Evolutionary conservation across 345 rosid species (phyloP).

Genomic region (Brassica cretica): DNA sequence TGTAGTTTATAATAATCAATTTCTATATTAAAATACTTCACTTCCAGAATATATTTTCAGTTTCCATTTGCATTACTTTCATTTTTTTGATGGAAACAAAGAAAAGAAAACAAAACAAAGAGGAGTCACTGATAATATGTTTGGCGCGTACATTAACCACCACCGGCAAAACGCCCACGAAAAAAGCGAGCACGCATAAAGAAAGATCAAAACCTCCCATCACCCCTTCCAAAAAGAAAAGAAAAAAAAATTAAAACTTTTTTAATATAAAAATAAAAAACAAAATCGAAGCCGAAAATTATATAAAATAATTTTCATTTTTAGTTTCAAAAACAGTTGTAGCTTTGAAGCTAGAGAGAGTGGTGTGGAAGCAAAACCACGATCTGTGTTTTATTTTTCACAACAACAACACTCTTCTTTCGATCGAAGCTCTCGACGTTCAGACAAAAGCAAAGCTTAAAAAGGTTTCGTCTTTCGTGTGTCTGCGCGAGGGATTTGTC

Average conservation of each 20-base stretch:
- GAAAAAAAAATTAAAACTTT: not conserved
- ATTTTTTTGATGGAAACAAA: not conserved
- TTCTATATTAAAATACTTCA: too few relatives aligned
- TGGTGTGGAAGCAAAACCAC: conserved; percentile 34
- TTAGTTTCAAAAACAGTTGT: conserved; percentile 16
- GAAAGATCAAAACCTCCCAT: conserved; percentile 53
- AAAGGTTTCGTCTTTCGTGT: conserved; percentile 7
- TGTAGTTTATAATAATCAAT: not conserved
- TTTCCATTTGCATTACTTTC: not conserved
- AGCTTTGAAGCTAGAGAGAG: conserved; percentile 34
- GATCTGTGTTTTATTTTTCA: conserved; percentile 2
- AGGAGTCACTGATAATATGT: conserved; percentile 21
- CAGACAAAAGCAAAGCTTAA: conserved; percentile 2
- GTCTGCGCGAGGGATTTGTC: conserved; percentile 17
- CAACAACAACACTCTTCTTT: conserved; percentile 30
- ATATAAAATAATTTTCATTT: not conserved
- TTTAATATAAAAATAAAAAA: not conserved
- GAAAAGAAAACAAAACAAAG: not conserved
- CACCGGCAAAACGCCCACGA: conserved; percentile 40
- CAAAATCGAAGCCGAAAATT: conserved; percentile 32
- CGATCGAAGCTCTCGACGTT: conserved; percentile 54
- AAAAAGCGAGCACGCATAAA: conserved; percentile 35
- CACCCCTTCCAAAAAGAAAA: conserved; percentile 46
- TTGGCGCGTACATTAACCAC: conserved; percentile 76
- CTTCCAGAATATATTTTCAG: not conserved